These are phyloP conservation scores for Chaetomiaceae sp. DNA, from an alignment of 2,329 filamentous ascomycete genomes.

Conservation along the genomic window DNA sequence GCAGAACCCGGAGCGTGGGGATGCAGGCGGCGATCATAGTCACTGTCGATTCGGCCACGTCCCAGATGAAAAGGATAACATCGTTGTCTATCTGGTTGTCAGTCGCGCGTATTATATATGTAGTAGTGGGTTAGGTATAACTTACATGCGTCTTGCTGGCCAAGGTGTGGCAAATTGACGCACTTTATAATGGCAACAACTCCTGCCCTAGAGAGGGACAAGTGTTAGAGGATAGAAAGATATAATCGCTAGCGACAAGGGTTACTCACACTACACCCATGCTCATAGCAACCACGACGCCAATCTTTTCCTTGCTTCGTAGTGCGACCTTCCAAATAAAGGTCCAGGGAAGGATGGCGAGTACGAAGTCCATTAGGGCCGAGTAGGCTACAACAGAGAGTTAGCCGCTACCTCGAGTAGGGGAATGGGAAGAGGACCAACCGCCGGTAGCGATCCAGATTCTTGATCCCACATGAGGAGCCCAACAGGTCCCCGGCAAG, in stretches of 20 bases:
- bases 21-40: constrained; percentile 4
- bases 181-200: constrained; percentile 1
- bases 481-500: background rate
- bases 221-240: background rate
- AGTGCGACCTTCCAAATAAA: background rate
- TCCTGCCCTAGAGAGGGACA: background rate
- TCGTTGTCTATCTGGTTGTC: background rate
- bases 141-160: background rate
- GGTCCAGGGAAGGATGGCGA: background rate
- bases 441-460: background rate
- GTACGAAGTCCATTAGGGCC: background rate
- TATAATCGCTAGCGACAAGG: background rate
- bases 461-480: background rate
- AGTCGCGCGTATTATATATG: background rate
- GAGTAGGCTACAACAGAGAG: background rate
- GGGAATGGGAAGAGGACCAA: background rate
- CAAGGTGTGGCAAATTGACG: background rate
- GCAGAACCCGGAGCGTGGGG: constrained; percentile 1
- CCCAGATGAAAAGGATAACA: background rate
- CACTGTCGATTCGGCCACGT: background rate
- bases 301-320: background rate
- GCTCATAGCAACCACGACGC: constrained; percentile 1
- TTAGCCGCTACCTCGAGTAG: background rate
- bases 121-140: background rate
- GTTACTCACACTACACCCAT: constrained; percentile 1